A percentile compares a stretch with the other conserved stretches of the same genome.
Evolutionary conservation across 768 basidiomycete species (phyloP).

Genomic region (Amanita exitialis): DNA sequence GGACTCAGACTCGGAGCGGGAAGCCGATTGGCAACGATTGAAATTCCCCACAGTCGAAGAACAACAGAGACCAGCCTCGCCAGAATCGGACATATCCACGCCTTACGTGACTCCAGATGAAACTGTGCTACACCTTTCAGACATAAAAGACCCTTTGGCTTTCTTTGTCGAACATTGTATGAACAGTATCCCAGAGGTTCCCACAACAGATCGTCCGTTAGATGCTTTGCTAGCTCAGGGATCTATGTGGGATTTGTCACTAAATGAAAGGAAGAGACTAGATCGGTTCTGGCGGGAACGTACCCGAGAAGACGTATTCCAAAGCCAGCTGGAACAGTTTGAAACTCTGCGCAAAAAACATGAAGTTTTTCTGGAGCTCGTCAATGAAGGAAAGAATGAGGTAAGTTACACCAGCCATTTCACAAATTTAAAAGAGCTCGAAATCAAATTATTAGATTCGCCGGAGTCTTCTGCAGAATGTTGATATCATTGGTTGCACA

Average conservation of each 20-base stretch:
- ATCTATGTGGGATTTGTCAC: constrained; percentile 47
- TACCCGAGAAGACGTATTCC: constrained; percentile 20
- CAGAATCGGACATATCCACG: neutral
- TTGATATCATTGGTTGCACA: constrained; percentile 67
- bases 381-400: constrained; percentile 43
- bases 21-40: constrained; percentile 6
- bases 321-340: constrained; percentile 28
- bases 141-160: constrained; percentile 5
- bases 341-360: constrained; percentile 22
- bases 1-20: constrained; percentile 6
- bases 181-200: constrained; percentile 24
- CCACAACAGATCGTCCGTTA: constrained; percentile 25
- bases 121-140: neutral
- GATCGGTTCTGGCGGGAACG: constrained; percentile 36
- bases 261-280: constrained; percentile 34
- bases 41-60: neutral
- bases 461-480: constrained; percentile 38
- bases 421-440: neutral
- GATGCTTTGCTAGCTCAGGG: constrained; percentile 23
- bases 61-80: neutral
- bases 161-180: constrained; percentile 31
- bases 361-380: constrained; percentile 22
- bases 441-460: constrained; percentile 31
- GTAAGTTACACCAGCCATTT: constrained; percentile 21
- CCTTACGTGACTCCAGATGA: neutral